Base-by-base conservation (phyloP, 768 basidiomycete genomes). In the Pisolithus tinctorius region DNA sequence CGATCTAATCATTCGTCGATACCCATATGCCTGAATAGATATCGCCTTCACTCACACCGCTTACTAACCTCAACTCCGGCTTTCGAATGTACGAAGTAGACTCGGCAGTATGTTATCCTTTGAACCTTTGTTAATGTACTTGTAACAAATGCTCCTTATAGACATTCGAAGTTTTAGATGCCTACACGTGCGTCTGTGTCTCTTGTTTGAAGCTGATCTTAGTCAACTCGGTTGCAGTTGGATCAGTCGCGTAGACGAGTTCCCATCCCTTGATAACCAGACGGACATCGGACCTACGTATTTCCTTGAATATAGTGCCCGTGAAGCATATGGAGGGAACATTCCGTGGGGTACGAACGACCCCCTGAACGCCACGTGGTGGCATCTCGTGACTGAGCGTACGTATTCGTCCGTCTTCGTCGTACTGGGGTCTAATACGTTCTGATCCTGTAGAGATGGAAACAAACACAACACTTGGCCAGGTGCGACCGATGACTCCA, bases 301-400 rank as follows among this genome's bases (percentile, higher is more conserved):
- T 57, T 50, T 54, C 30, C 61, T 71, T 8, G 86, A 88, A 66
- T 89, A 88, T 62, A 84, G 74, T 61, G 80, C 85, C 4, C 81
- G 86, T 25, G 72, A 79, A 45, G 73, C 83, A 1, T 88, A 86
- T 57, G 86, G 84, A 13, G 63, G 64, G 30, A 66, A 63, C 46
- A 63, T 72, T 1, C 72, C 74, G 36, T 88, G 86, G 84, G 74
- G 72, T 26, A 63, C 69, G 7, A 69, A 74, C 45, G 84, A 84
- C 62, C 84, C 86, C 0, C 68, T 88, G 49, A 88, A 88, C 55
- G 84, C 83, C 4, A 87, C 85, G 3, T 88, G 83, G 81, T 88
- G 85, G 86, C 86, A 87, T 63, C 75, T 65, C 25, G 83, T 88
- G 42, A 87, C 86, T 0, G 82, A 87, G 68, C 74, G 83, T 81